Percentiles rank a stretch among this genome's conserved stretches.
These are phyloP conservation scores for Asclepias syriaca DNA, from an alignment of 257 asterid genomes.

Conservation along the genomic window DNA sequence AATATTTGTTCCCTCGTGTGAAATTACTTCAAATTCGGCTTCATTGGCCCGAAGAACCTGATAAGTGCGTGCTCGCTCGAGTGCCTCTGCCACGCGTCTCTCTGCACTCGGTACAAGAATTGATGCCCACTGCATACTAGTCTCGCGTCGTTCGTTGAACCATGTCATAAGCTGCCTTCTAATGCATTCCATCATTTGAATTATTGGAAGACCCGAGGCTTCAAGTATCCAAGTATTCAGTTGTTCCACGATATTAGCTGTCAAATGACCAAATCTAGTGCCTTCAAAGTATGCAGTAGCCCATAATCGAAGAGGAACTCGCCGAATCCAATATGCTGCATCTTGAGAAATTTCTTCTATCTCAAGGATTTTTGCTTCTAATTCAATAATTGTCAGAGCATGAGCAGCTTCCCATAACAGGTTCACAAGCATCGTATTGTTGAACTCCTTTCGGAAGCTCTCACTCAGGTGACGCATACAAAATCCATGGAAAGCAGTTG, in stretches of 20 bases:
- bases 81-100: constrained; percentile 81
- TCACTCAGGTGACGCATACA: constrained; percentile 94
- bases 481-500: constrained; percentile 89
- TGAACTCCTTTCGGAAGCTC: constrained; percentile 81
- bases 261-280: constrained; percentile 77
- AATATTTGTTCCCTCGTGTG: constrained; percentile 84
- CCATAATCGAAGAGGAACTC: constrained; percentile 76
- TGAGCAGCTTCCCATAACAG: constrained; percentile 90
- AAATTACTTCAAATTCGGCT: constrained; percentile 89
- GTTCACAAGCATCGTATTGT: constrained; percentile 78
- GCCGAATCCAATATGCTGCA: constrained; percentile 86
- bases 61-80: constrained; percentile 80
- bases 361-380: constrained; percentile 66
- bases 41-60: constrained; percentile 96
- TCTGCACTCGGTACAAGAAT: constrained; percentile 86
- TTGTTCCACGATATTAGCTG: constrained; percentile 68
- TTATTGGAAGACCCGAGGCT: constrained; percentile 85
- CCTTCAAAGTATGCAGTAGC: constrained; percentile 91
- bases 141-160: constrained; percentile 92
- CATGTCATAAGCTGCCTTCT: constrained; percentile 90
- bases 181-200: constrained; percentile 94
- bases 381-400: constrained; percentile 67
- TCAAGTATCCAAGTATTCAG: constrained; percentile 71
- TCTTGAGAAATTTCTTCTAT: constrained; percentile 87
- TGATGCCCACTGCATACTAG: constrained; percentile 94